A percentile compares a stretch with the other conserved stretches of the same genome.
These are phyloP conservation scores for Linnemannia schmuckeri DNA, from an alignment of 192 early-diverging fungal genomes.

Conservation along the genomic window DNA sequence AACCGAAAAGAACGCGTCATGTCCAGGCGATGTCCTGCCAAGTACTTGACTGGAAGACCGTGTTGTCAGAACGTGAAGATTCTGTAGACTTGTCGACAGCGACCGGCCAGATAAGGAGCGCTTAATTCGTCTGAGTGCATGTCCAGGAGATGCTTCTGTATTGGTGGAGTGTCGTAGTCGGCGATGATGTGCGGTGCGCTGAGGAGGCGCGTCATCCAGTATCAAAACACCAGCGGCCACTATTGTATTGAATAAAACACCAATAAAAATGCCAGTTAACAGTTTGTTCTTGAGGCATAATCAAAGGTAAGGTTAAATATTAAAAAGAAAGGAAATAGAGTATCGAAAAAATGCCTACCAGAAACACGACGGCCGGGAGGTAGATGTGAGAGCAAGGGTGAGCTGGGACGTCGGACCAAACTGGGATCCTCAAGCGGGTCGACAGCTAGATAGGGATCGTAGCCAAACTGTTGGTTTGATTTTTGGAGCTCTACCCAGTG, in stretches of 20 bases:
- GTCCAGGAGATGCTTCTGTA: constrained; percentile 26
- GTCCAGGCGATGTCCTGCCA: constrained; percentile 1
- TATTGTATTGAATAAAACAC: neutral
- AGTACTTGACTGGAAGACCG: constrained; percentile 18
- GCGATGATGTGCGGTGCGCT: constrained; percentile 28
- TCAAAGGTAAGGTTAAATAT: neutral
- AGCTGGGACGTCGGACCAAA: constrained; percentile 21
- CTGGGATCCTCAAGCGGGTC: constrained; percentile 19
- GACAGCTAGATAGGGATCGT: constrained; percentile 26
- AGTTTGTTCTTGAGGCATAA: neutral
- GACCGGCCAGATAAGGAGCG: constrained; percentile 24
- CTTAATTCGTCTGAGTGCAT: constrained; percentile 24
- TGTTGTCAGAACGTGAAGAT: constrained; percentile 26
- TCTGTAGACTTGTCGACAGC: constrained; percentile 34
- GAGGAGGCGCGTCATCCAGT: constrained; percentile 33
- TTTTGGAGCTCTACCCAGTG: constrained; percentile 67
- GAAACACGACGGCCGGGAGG: constrained; percentile 51
- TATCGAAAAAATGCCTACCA: constrained; percentile 6
- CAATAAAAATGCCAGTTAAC: neutral
- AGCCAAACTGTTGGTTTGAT: constrained; percentile 24
- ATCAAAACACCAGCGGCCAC: constrained; percentile 51
- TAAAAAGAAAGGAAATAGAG: neutral
- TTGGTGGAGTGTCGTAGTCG: constrained; percentile 52
- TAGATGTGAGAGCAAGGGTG: constrained; percentile 6
- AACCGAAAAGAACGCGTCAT: constrained; percentile 18